Evolutionary conservation across 129 eudicot genomes (phyloP).

Genomic region (Flaveria ramosissima): DNA sequence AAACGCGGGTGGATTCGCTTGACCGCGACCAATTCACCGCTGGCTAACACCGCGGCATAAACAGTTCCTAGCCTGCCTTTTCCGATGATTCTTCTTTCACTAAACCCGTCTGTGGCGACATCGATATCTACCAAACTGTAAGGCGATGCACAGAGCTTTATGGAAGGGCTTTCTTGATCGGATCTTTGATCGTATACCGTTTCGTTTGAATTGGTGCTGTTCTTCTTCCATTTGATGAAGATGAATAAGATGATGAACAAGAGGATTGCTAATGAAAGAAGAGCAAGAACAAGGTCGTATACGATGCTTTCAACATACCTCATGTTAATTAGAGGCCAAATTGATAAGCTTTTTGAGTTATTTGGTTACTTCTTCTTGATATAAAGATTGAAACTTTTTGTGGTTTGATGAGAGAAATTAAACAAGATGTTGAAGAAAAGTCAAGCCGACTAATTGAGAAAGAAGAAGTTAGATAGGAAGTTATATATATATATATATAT

Average conservation of each 20-base stretch:
- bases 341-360: neutral
- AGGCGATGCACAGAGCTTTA: slow-evolving; percentile 45
- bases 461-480: slow-evolving; percentile 26
- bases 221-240: slow-evolving; percentile 49
- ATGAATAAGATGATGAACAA: slow-evolving; percentile 44
- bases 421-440: slow-evolving; percentile 23
- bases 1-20: slow-evolving; percentile 71
- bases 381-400: slow-evolving; percentile 1
- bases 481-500: neutral
- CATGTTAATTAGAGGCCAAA: slow-evolving; percentile 37
- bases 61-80: slow-evolving; percentile 74
- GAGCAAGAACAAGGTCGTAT: slow-evolving; percentile 43
- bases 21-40: slow-evolving; percentile 64
- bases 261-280: slow-evolving; percentile 45
- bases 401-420: slow-evolving; percentile 18
- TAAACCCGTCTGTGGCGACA: slow-evolving; percentile 83
- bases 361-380: neutral
- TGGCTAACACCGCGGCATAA: slow-evolving; percentile 57
- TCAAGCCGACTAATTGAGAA: slow-evolving; percentile 46
- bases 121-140: slow-evolving; percentile 68
- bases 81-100: slow-evolving; percentile 58
- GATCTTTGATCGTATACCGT: slow-evolving; percentile 30
- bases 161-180: slow-evolving; percentile 44
- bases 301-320: slow-evolving; percentile 36
- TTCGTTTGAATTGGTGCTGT: slow-evolving; percentile 30